A percentile compares a stretch with the other conserved stretches of the same genome.
Conservation (phyloP, 176 grass and related monocot genomes). For the Aegilops sharonensis region DNA sequence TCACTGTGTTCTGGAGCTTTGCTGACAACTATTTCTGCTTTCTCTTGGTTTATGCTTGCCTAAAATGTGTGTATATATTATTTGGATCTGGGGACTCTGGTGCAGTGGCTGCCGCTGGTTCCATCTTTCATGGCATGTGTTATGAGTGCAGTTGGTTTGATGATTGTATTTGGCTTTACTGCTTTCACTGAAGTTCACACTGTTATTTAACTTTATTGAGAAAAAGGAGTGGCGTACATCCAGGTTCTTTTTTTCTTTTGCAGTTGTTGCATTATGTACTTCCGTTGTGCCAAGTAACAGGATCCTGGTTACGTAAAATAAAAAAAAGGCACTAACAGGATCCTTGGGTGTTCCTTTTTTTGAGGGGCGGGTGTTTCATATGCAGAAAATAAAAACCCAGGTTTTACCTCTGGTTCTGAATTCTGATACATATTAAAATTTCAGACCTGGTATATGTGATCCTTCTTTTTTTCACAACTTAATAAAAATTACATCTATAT, state of each 20-base stretch:
- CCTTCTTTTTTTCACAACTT: not conserved
- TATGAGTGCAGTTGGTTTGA: not conserved
- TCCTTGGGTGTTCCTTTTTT: too few species aligned
- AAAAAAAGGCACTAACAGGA: too few species aligned
- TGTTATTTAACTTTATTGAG: not conserved
- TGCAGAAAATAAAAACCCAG: too few species aligned
- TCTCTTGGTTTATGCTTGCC: not conserved
- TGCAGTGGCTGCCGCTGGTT: not conserved
- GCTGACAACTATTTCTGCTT: slow-evolving; percentile 17
- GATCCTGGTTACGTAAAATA: too few species aligned
- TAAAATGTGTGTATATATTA: slow-evolving; percentile 16
- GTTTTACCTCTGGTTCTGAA: too few species aligned
- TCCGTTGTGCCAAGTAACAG: too few species aligned
- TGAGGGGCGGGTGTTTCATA: too few species aligned
- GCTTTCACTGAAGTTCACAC: not conserved
- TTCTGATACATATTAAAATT: not conserved
- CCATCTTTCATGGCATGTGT: not conserved
- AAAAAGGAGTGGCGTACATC: not conserved
- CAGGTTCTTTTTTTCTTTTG: not conserved
- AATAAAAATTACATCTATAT: not conserved
- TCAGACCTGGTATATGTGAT: not conserved
- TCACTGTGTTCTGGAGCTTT: not conserved
- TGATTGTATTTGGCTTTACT: not conserved
- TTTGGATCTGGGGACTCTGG: not conserved
- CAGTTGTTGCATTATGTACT: not conserved